Base-by-base conservation (phyloP, 2,329 filamentous ascomycete species). In the Trichoderma endophyticum region DNA sequence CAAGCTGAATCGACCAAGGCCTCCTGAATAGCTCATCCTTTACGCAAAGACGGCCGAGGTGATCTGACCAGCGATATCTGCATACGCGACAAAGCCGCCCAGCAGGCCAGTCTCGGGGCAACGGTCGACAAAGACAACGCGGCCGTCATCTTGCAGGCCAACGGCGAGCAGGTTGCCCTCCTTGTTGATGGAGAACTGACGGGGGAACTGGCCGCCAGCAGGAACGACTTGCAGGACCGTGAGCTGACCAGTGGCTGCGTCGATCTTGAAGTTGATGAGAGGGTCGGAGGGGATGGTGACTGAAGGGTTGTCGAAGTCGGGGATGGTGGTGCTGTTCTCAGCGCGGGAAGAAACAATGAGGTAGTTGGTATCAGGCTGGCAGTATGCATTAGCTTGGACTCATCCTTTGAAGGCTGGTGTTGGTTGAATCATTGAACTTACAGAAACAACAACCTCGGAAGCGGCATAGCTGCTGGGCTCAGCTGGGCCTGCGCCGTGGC, bases 291-390 rank as follows among this genome's bases (percentile, higher is more conserved):
- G 78, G 71, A 89, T 83, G 9, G 83, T 84, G 74, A 75, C 80
- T 77, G 86, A 83, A 75, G 76, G 73, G 72, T 80, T 70, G 76
- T 86, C 83, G 43, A 81, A 79, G 79, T 84, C 84, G 71, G 83
- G 80, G 70, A 87, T 83, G 15, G 77, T 77, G 78, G 90, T 87
- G 26, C 85, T 81, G 59, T 82, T 83, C 77, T 91, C 91, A 77
- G 87, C 87, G 73, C 93, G 90, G 74, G 92, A 92, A 3, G 90
- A 91, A 56, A 92, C 86, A 75, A 92, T 84, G 66, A 94, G 78
- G 82, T 89, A 92, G 43, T 85, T 87, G 73, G 85, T 83, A 76
- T 90, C 87, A 63, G 88, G 87, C 88, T 89, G 69, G 14, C 8
- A 39, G 14, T 59, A 8, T 9, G 15, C 32, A 30, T 71, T 54